Conservation (phyloP, 1,284 basidiomycete genomes). For the Vanrija pseudolonga region DNA sequence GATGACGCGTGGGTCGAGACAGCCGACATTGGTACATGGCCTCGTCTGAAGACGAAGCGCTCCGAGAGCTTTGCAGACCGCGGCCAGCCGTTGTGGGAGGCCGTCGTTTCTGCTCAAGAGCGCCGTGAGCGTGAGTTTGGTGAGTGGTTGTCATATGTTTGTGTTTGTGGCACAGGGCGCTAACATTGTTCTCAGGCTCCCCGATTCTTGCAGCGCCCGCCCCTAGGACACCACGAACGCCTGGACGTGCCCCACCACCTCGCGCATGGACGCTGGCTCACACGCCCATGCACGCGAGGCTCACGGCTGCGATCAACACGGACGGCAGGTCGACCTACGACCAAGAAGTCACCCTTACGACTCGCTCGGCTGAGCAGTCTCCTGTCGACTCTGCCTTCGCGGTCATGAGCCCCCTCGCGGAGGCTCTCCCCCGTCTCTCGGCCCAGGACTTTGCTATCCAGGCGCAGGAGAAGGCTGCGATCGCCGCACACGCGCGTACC, state of each 20-base stretch:
- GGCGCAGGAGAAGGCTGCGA: slow-evolving; percentile 14
- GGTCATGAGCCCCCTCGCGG: slow-evolving; percentile 27
- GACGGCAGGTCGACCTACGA: too few relatives aligned
- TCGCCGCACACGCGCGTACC: slow-evolving; percentile 18
- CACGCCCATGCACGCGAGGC: too few relatives aligned
- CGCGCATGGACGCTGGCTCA: too few relatives aligned
- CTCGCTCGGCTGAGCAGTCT: slow-evolving; percentile 37
- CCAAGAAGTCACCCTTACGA: slow-evolving; percentile 24
- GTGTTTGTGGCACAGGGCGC: too few relatives aligned
- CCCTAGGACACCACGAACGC: too few relatives aligned
- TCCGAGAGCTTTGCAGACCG: slow-evolving; percentile 11
- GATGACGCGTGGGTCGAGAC: neutral
- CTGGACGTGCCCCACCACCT: too few relatives aligned
- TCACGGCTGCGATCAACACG: too few relatives aligned
- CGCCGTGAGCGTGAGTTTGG: slow-evolving; percentile 27
- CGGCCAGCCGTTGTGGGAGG: slow-evolving; percentile 34
- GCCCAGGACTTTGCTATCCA: slow-evolving; percentile 26
- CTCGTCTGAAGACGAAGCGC: slow-evolving; percentile 4
- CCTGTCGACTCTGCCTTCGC: slow-evolving; percentile 34
- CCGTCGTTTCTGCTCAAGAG: slow-evolving; percentile 38
- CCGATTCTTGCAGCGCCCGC: neutral
- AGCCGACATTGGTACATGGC: slow-evolving; percentile 2
- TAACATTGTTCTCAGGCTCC: neutral
- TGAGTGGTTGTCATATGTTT: too few relatives aligned
- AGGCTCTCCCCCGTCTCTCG: slow-evolving; percentile 35